A percentile compares a stretch with the other conserved stretches of the same genome.
Conservation (phyloP, 2,329 filamentous ascomycete genomes). For the Ceratocystiopsis sp. region DNA sequence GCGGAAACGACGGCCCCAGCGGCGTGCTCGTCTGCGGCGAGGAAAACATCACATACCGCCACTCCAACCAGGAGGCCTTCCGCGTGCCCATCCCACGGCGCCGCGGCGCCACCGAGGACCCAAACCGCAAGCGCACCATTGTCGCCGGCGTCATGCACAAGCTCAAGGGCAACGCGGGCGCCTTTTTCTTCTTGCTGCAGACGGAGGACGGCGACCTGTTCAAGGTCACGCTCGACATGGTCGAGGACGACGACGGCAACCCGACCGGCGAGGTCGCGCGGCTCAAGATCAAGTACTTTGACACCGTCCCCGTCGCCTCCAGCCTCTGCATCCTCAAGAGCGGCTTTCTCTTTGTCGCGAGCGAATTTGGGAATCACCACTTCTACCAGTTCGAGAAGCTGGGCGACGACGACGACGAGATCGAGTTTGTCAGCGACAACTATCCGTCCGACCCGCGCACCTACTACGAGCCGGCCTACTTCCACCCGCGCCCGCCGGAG, state of each 20-base stretch:
- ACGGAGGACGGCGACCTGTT: conserved; percentile 97
- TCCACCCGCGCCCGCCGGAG: conserved; percentile 60
- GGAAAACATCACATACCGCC: conserved; percentile 91
- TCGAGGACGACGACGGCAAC: conserved; percentile 61
- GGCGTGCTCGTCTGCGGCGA: conserved; percentile 90
- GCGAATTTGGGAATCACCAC: conserved; percentile 81
- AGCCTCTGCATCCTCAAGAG: conserved; percentile 88
- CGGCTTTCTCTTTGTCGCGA: conserved; percentile 83
- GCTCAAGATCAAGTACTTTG: conserved; percentile 93
- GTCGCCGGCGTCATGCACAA: conserved; percentile 94
- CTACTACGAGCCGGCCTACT: conserved; percentile 64
- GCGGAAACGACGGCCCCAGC: conserved; percentile 82
- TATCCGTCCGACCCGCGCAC: conserved; percentile 61
- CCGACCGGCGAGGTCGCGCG: conserved; percentile 65
- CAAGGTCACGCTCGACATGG: conserved; percentile 87
- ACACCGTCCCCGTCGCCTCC: conserved; percentile 78
- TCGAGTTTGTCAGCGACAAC: conserved; percentile 68
- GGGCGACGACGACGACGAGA: conserved; percentile 84
- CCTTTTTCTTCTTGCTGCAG: conserved; percentile 94
- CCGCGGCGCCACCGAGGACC: conserved; percentile 78
- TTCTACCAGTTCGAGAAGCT: conserved; percentile 97
- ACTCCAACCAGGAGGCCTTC: conserved; percentile 83
- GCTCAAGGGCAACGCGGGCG: conserved; percentile 61
- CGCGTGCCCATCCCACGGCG: conserved; percentile 78
- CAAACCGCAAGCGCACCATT: conserved; percentile 73